Base-by-base conservation (phyloP, 208 protist genomes). In the Zelonia costaricensis region DNA sequence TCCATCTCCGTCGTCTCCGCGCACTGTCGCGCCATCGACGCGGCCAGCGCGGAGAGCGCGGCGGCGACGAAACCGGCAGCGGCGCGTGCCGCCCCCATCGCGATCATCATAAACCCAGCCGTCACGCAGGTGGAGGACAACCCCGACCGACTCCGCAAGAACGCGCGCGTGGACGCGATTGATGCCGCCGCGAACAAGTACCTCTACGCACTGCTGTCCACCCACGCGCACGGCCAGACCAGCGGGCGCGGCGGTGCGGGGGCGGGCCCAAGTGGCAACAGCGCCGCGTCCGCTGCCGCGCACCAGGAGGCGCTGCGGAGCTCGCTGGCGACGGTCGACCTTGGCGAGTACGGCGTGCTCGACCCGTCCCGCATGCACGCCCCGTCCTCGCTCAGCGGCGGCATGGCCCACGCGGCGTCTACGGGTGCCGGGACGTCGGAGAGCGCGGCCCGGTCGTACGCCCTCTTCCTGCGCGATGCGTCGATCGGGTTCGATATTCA, bases 401-500 rank as follows among this genome's bases (percentile, higher is more conserved):
- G 6, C 36, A 23, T 12, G 22, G 4, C 10, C 0, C 35, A 15
- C 35, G 5, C 36, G 15, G 36, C 23, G 13, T 22, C 31, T 15
- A 33, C 18, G 16, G 30, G 6, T 25, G 23, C 44, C 13, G 46
- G 38, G 13, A 27, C 25, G 6, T 6, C 40, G 40, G 53, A 49
- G 44, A n/a, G 13, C 25, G 15, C 36, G 39, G 59, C 63, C 30
- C 62, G 60, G 58, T 82, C 76, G 1, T 84, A 81, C 71, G 64
- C 77, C 4, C 31, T 64, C 33, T 91, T 93, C 47, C 22, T 93
- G 27, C 70, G 67, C 1, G 76, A 82, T 51, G 78, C 73, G 3
- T 81, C 75, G 10, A 86, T 93, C 61, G 82, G 84, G 13, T 68
- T 91, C 31, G 87, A 93, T 62, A 86, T 93, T 20, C 75, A 84